Conservation (phyloP, 2,329 filamentous ascomycete genomes). For the Proliferodiscus dingleyae region DNA sequence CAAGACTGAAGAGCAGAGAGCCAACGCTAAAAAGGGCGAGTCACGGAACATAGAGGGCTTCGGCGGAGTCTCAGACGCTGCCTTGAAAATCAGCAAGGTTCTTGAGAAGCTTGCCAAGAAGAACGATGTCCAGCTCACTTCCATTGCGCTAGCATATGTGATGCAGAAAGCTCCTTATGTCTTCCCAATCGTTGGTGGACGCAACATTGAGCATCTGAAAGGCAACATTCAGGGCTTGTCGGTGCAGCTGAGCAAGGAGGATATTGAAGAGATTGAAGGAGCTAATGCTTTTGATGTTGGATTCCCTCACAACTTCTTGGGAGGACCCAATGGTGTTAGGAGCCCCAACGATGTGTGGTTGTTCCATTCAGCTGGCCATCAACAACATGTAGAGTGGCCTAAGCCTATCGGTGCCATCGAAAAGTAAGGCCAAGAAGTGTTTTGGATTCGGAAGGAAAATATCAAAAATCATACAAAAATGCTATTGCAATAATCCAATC, state of each 20-base stretch:
- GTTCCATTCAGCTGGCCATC: slow-evolving; percentile 39
- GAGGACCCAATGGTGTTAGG: slow-evolving; percentile 36
- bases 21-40: slow-evolving; percentile 36
- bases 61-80: slow-evolving; percentile 42
- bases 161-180: slow-evolving; percentile 68
- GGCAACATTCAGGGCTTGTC: slow-evolving; percentile 64
- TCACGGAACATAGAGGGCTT: slow-evolving; percentile 19
- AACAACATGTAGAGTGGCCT: slow-evolving; percentile 44
- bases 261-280: slow-evolving; percentile 62
- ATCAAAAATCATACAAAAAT: too few species aligned
- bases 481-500: too few species aligned
- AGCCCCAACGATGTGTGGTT: slow-evolving; percentile 31
- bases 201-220: slow-evolving; percentile 65
- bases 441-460: too few species aligned
- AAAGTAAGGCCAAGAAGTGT: too few species aligned
- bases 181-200: slow-evolving; percentile 67
- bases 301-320: slow-evolving; percentile 61
- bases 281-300: slow-evolving; percentile 59
- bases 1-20: slow-evolving; percentile 42
- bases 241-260: slow-evolving; percentile 53
- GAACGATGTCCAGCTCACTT: slow-evolving; percentile 53
- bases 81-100: slow-evolving; percentile 48
- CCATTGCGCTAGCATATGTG: slow-evolving; percentile 67
- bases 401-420: slow-evolving; percentile 7
- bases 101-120: slow-evolving; percentile 54